Conservation (phyloP, 176 grass and related monocot species). For the Musa itinerans region DNA sequence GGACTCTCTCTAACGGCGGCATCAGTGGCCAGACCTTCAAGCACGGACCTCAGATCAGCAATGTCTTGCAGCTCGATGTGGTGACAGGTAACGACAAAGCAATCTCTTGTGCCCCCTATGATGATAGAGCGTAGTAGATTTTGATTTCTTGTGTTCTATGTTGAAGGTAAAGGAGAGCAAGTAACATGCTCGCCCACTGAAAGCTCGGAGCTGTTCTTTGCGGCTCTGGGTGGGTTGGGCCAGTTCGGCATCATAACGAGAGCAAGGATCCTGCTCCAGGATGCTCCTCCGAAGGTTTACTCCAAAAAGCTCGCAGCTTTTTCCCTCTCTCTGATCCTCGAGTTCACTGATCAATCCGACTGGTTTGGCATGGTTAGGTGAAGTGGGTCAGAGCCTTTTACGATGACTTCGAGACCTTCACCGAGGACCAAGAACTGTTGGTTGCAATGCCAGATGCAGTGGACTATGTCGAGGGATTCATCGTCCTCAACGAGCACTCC, state of each 20-base stretch:
- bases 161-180: slow-evolving; percentile 53
- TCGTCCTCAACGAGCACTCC: slow-evolving; percentile 58
- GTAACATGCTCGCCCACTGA: slow-evolving; percentile 65
- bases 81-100: slow-evolving; percentile 44
- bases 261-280: slow-evolving; percentile 73
- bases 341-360: too few species aligned
- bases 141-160: slow-evolving; percentile 23
- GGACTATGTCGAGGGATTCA: slow-evolving; percentile 88
- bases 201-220: slow-evolving; percentile 64
- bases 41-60: slow-evolving; percentile 18
- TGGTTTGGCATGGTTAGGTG: slow-evolving; percentile 29
- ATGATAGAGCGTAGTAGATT: slow-evolving; percentile 11
- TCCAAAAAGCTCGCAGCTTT: background rate
- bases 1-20: background rate
- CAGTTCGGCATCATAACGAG: slow-evolving; percentile 90
- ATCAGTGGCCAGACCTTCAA: slow-evolving; percentile 2
- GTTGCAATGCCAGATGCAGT: slow-evolving; percentile 58
- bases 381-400: slow-evolving; percentile 87
- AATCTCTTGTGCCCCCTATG: too few species aligned
- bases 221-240: slow-evolving; percentile 76
- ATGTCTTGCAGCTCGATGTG: slow-evolving; percentile 76
- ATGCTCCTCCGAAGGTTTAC: slow-evolving; percentile 75
- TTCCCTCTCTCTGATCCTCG: too few species aligned
- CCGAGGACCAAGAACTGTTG: slow-evolving; percentile 71
- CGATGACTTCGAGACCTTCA: slow-evolving; percentile 72